Conservation (phyloP, 805 yeast species). For the Candida parachauliodes region DNA sequence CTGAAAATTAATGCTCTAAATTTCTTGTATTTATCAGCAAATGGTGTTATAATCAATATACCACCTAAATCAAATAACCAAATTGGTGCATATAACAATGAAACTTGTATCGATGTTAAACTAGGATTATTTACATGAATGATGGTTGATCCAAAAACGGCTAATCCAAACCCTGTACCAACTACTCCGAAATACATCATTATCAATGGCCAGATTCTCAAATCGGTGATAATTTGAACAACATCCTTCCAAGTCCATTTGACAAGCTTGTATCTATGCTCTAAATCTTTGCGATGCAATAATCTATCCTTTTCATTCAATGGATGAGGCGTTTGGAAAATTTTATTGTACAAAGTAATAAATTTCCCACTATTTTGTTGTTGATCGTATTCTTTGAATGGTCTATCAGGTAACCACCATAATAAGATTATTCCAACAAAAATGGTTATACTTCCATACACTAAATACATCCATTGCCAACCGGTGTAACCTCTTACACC, state of each 20-base stretch:
- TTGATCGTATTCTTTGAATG: constrained; percentile 23
- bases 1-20: constrained; percentile 62
- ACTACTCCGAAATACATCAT: constrained; percentile 92
- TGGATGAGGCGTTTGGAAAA: constrained; percentile 41
- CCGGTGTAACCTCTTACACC: constrained; percentile 67
- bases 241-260: constrained; percentile 64
- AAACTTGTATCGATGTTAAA: constrained; percentile 62
- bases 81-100: constrained; percentile 81
- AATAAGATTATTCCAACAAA: constrained; percentile 58
- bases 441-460: constrained; percentile 70
- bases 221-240: constrained; percentile 50
- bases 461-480: constrained; percentile 82
- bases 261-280: constrained; percentile 41
- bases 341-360: constrained; percentile 18
- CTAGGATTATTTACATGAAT: constrained; percentile 61
- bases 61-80: constrained; percentile 84
- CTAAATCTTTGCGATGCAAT: constrained; percentile 61
- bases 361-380: constrained; percentile 15
- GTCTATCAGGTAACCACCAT: constrained; percentile 89
- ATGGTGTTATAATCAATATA: constrained; percentile 70
- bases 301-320: constrained; percentile 49
- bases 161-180: constrained; percentile 85
- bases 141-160: constrained; percentile 80
- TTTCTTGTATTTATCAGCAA: constrained; percentile 66
- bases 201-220: constrained; percentile 73